Evolutionary conservation across 2,329 filamentous ascomycete genomes (phyloP).

Genomic region (Cladosporium sphaerospermum): DNA sequence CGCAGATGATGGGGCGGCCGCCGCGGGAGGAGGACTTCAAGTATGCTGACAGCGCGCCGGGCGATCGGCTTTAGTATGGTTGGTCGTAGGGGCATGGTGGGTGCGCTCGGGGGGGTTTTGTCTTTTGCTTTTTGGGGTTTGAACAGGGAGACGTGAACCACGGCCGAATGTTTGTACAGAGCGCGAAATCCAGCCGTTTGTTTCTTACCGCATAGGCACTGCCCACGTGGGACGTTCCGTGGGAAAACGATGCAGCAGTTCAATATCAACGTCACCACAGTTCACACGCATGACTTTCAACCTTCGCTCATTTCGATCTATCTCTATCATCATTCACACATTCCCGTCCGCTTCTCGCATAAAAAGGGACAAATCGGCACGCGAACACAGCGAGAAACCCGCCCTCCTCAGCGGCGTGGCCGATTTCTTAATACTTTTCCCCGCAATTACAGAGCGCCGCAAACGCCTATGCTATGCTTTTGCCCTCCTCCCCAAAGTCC

Average conservation of each 20-base stretch:
- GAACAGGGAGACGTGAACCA: too few relatives aligned
- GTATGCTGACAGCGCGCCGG: neutral
- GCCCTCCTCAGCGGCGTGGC: too few relatives aligned
- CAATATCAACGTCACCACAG: neutral
- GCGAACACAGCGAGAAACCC: too few relatives aligned
- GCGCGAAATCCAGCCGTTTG: too few relatives aligned
- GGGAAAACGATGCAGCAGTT: too few relatives aligned
- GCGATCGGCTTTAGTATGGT: conserved; percentile 3
- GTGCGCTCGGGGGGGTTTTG: neutral
- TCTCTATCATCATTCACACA: too few relatives aligned
- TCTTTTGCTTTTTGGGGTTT: neutral
- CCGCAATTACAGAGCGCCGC: conserved; percentile 14
- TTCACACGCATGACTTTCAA: neutral
- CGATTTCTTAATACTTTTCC: conserved; percentile 2
- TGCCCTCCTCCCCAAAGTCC: conserved; percentile 9
- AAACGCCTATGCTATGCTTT: conserved; percentile 23
- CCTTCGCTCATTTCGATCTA: neutral
- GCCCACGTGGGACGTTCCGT: too few relatives aligned
- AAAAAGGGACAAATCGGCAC: too few relatives aligned
- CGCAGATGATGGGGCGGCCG: conserved; percentile 14
- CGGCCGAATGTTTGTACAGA: too few relatives aligned
- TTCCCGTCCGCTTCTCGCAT: too few relatives aligned
- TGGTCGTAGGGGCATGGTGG: neutral
- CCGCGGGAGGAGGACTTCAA: neutral
- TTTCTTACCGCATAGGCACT: too few relatives aligned